A percentile compares a stretch with the other conserved stretches of the same genome.
These are phyloP conservation scores for Carpinus fangiana DNA, from an alignment of 306 rosid genomes.

Conservation along the genomic window DNA sequence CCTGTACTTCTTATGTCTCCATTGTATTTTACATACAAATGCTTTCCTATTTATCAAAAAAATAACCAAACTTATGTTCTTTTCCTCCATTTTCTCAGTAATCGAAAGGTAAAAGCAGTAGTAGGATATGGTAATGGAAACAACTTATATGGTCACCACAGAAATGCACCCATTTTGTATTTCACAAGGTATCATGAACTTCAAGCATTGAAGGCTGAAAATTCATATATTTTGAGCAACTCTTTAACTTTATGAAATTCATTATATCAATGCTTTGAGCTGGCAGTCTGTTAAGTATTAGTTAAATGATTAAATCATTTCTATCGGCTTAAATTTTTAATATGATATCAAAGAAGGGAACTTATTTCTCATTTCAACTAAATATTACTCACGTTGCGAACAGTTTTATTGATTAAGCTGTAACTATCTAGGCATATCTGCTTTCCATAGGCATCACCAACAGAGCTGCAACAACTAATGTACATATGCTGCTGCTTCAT, in stretches of 20 bases:
- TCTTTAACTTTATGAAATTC: background rate
- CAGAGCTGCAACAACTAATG: background rate
- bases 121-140: slow-evolving; percentile 19
- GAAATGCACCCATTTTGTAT: background rate
- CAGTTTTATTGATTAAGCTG: background rate
- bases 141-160: background rate
- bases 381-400: no score
- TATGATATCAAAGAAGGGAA: no score
- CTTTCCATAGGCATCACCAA: background rate
- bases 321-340: no score
- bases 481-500: no score
- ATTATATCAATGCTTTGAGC: background rate
- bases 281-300: no score
- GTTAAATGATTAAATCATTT: no score
- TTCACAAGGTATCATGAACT: background rate
- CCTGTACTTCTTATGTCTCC: slow-evolving; percentile 19
- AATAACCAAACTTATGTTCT: background rate
- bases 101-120: background rate
- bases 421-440: background rate
- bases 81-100: slow-evolving; percentile 3
- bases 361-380: no score
- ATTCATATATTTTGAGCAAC: background rate
- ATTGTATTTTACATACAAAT: background rate
- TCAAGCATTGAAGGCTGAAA: background rate
- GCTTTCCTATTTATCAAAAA: background rate